Conservation (phyloP, 768 basidiomycete genomes). For the Fomitopsis pulvina region DNA sequence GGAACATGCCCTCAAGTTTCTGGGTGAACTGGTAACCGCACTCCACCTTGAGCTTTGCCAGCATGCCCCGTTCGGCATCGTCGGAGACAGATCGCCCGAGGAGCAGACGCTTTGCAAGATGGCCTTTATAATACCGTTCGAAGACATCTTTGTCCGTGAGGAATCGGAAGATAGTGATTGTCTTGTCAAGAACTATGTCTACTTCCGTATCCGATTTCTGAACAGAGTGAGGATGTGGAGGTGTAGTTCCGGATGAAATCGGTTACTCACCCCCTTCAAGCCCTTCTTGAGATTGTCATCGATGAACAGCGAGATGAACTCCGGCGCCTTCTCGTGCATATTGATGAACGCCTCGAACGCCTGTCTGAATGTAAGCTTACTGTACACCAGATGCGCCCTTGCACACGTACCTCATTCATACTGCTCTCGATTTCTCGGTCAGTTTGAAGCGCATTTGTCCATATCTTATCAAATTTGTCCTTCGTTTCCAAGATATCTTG, state of each 20-base stretch:
- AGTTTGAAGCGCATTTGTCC: slow-evolving; percentile 60
- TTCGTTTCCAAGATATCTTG: slow-evolving; percentile 87
- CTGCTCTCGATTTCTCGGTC: slow-evolving; percentile 77
- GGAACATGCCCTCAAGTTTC: slow-evolving; percentile 98
- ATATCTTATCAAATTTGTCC: slow-evolving; percentile 79
- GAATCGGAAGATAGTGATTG: slow-evolving; percentile 92
- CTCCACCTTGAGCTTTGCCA: slow-evolving; percentile 94
- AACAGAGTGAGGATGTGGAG: background rate
- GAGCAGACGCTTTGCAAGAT: slow-evolving; percentile 89
- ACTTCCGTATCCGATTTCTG: slow-evolving; percentile 96
- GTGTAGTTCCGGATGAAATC: background rate
- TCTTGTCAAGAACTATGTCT: slow-evolving; percentile 86
- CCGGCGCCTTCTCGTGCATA: slow-evolving; percentile 77
- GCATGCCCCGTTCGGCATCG: slow-evolving; percentile 96
- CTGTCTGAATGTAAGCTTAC: slow-evolving; percentile 32
- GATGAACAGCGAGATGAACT: slow-evolving; percentile 94
- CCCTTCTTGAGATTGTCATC: slow-evolving; percentile 95
- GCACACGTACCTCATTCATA: slow-evolving; percentile 67
- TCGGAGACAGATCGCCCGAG: slow-evolving; percentile 87
- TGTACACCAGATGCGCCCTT: background rate
- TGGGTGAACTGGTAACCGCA: slow-evolving; percentile 96
- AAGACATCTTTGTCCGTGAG: slow-evolving; percentile 95
- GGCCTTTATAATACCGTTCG: slow-evolving; percentile 95
- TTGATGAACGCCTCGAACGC: slow-evolving; percentile 93
- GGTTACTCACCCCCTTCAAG: slow-evolving; percentile 73